Conservation (phyloP, 2,329 filamentous ascomycete species). For the Calonectria montana region DNA sequence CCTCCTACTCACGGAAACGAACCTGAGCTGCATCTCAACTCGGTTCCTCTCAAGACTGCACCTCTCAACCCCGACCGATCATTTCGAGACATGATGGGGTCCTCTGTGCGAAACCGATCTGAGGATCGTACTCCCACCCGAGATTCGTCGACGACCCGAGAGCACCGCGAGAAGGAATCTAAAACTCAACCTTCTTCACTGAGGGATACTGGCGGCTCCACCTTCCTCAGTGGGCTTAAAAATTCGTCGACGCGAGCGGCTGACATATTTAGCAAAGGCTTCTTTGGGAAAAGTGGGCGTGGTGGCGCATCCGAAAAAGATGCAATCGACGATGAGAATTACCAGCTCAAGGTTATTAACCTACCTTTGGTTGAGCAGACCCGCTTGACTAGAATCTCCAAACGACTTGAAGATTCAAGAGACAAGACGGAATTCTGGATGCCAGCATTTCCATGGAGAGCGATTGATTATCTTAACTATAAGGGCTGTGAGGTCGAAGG, state of each 20-base stretch:
- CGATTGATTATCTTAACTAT: conserved; percentile 96
- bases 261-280: conserved; percentile 83
- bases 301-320: conserved; percentile 77
- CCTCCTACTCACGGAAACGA: conserved; percentile 34
- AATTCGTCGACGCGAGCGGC: conserved; percentile 56
- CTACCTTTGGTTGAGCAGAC: conserved; percentile 89
- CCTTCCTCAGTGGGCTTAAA: conserved; percentile 41
- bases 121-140: conserved; percentile 70
- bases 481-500: conserved; percentile 95
- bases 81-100: conserved; percentile 75
- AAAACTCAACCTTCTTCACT: conserved; percentile 65
- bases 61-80: conserved; percentile 74
- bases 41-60: conserved; percentile 66
- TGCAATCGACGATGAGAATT: conserved; percentile 82
- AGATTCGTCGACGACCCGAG: conserved; percentile 56
- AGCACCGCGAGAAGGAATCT: conserved; percentile 59
- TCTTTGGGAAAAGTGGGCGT: conserved; percentile 82
- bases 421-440: conserved; percentile 99
- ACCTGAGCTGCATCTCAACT: conserved; percentile 44
- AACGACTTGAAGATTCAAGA: conserved; percentile 84
- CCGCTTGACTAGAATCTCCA: conserved; percentile 90
- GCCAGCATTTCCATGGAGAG: conserved; percentile 94
- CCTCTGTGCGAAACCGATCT: conserved; percentile 76
- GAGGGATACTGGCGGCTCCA: conserved; percentile 66
- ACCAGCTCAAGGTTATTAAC: conserved; percentile 87